Evolutionary conservation across 164 flowering plant species (phyloP), one percentile per base, ranked within the genome.

Genomic region (Chimonanthus praecox): DNA sequence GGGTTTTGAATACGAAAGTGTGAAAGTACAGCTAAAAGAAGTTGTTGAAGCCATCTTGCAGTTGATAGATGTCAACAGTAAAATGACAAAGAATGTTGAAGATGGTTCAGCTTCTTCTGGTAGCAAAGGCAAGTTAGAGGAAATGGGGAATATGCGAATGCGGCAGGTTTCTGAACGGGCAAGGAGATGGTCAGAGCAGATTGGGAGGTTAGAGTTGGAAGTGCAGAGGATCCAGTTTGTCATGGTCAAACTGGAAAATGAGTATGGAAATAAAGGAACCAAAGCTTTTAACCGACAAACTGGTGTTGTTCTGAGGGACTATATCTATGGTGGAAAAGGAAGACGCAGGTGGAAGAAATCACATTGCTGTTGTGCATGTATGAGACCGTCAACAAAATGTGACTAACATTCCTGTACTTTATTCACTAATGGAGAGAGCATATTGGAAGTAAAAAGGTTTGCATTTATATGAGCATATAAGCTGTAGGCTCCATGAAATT

Each of bases 141-240:
- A 85, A 61, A 77, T 71, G 45, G 82, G 78, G 68, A 77, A 74
- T 16, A 44, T 72, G 49, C 75, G 71, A 45, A 78, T 77, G 65
- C 85, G 78, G 75, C 83, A 80, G 69, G 79, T 89, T 5, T 73
- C 77, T 3, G 96, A 88, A 67, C 84, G 86, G 76, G 97, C 92
- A 62, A 77, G 74, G 45, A 85, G 79, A 82, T 88, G 84, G 76
- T 85, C 90, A 21, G 99, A 96, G 70, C 89, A 91, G 88, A 89
- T 96, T 11, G 91, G 88, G n/a, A 71, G 87, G 68, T 72, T 96
- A 85, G 94, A 93, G 78, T 67, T 90, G 66, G 97, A 92, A 79
- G 78, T 92, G 79, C 94, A 92, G 79, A 90, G 82, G 69, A 86
- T 96, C 49, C 87, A 90, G 77, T 88, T 82, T 71, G 72, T 83